Base-by-base conservation (phyloP, 2,329 filamentous ascomycete genomes). In the Trichoderma brevicompactum region DNA sequence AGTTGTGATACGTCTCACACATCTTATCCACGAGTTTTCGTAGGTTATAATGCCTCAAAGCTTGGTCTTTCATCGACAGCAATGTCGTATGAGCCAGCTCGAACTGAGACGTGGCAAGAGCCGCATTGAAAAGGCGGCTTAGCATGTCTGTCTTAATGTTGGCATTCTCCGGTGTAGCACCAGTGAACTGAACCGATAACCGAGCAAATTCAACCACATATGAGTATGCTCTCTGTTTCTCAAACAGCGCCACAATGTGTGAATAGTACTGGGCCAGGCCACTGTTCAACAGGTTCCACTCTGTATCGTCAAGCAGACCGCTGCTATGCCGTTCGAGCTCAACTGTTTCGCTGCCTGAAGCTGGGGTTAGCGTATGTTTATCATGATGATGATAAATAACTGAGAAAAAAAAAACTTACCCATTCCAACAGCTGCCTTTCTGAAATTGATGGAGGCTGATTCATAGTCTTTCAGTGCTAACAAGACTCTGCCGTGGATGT, bases 261-360 rank as follows among this genome's bases (percentile, higher is more conserved):
- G 89, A 87, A 76, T 96, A 96, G 78, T 97, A 99, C 68, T 86
- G 88, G 5, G 92, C 85, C 46, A 94, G 83, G 1, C 94, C 95
- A 64, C 87, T 86, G 73, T 93, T 85, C 28, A 90, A 76, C 6
- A 87, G 77, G 40, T 83, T 85, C 82, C 89, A 89, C 69, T 97
- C 92, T 2, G 89, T 87, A 28, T 92, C 87, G 62, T 91, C 88
- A 23, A 98, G 83, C 13, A 97, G 84, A 8, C 87, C 87, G 49
- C 83, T 82, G 71, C 85, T 89, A 68, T 87, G 85, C 17, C 82
- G 80, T 55, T 85, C 81, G 2, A 78, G 73, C 50, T 81, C 75
- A n/a, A 80, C 77, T 65, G 81, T 79, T 32, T 79, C 74, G 9
- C 81, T 77, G 68, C 83, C 83, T 85, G 65, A 19, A 28, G 49